Conservation (phyloP, 495 filamentous ascomycete genomes). For the Margaritispora aquatica region DNA sequence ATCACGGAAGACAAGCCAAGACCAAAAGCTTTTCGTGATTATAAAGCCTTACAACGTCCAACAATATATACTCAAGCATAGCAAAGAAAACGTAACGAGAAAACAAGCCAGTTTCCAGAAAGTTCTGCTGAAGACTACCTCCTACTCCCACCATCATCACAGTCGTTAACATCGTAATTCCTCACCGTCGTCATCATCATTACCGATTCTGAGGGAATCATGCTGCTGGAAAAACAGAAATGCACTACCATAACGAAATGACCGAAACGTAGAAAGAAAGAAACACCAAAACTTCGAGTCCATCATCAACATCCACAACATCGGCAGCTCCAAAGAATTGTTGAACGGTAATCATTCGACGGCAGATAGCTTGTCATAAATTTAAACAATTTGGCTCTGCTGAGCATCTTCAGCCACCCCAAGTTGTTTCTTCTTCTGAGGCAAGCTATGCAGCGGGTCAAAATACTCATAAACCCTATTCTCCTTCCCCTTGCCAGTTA, state of each 20-base stretch:
- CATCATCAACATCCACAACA: not conserved
- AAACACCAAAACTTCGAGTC: not conserved
- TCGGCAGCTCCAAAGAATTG: too few species aligned
- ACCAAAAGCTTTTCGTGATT: too few species aligned
- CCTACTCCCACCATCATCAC: not conserved
- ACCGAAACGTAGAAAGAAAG: too few species aligned
- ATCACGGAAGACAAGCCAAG: too few species aligned
- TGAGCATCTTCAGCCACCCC: not conserved
- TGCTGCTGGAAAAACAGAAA: too few species aligned
- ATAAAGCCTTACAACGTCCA: too few species aligned
- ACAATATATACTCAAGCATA: not conserved
- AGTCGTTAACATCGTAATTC: not conserved
- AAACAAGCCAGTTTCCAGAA: not conserved
- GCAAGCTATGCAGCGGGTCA: constrained; percentile 33
- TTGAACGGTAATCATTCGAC: too few species aligned
- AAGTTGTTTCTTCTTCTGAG: not conserved
- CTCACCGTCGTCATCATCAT: too few species aligned
- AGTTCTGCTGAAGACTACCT: not conserved
- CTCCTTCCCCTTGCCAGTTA: constrained; percentile 37
- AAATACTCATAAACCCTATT: constrained; percentile 49
- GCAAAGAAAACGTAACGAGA: not conserved
- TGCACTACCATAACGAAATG: too few species aligned
- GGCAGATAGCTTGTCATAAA: too few species aligned
- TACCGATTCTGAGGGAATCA: too few species aligned
- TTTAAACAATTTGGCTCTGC: not conserved